Percentiles rank a stretch among this genome's conserved stretches.
phyloP scores from a whole-genome alignment of 2,329 filamentous ascomycete genomes.

The Xylariaceae sp. region DNA sequence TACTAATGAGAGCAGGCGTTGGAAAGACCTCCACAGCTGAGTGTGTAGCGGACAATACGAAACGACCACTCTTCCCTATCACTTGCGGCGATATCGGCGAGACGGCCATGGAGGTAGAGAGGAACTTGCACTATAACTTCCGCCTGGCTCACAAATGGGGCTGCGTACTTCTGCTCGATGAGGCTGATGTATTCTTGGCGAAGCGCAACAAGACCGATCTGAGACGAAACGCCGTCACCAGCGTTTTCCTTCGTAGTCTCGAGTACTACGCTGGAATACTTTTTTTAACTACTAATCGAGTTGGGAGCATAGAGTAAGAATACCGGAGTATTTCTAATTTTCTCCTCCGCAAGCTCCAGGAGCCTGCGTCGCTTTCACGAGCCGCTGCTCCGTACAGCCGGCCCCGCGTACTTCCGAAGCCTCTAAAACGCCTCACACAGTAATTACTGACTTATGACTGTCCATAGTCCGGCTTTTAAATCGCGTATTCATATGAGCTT shows the following conservation, averaged over 20 bases:
- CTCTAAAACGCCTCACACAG: too few species aligned
- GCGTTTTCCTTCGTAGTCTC: slow-evolving; percentile 13
- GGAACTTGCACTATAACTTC: slow-evolving; percentile 14
- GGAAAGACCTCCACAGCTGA: slow-evolving; percentile 25
- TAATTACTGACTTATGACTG: too few species aligned
- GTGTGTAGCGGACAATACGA: slow-evolving; percentile 24
- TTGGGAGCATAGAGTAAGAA: slow-evolving; percentile 19
- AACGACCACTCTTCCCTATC: slow-evolving; percentile 23
- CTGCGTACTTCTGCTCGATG: slow-evolving; percentile 18
- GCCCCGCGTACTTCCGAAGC: too few species aligned
- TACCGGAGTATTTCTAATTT: too few species aligned
- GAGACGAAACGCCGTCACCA: slow-evolving; percentile 18
- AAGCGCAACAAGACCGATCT: slow-evolving; percentile 15
- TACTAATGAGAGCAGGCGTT: slow-evolving; percentile 9
- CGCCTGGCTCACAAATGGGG: slow-evolving; percentile 20
- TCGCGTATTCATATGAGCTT: slow-evolving; percentile 19
- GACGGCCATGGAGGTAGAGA: slow-evolving; percentile 14
- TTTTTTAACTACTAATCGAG: slow-evolving; percentile 15
- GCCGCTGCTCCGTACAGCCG: too few species aligned
- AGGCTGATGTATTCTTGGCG: slow-evolving; percentile 19
- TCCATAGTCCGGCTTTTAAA: slow-evolving; percentile 21
- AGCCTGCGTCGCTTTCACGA: too few species aligned
- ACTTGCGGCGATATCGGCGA: slow-evolving; percentile 23
- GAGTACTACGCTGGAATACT: slow-evolving; percentile 19
- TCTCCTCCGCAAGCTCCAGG: too few species aligned